Evolutionary conservation across 2,329 filamentous ascomycete species (phyloP).

Genomic region (Fusarium camptoceras): DNA sequence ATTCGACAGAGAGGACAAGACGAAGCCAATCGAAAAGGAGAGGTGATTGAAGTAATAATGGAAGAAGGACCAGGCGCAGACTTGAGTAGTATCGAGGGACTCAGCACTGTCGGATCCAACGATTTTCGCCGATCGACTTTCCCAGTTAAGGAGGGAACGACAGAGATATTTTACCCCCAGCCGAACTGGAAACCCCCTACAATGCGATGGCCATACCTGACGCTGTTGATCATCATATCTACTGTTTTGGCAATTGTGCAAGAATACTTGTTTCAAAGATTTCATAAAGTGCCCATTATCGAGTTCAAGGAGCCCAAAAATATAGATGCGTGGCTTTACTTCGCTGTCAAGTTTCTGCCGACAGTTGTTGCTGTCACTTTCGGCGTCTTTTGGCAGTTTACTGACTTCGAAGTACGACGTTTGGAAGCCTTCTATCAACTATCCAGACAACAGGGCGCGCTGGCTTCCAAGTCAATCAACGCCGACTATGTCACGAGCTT

Average conservation of each 20-base stretch:
- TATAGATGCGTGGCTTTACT: slow-evolving; percentile 65
- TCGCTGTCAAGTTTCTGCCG: slow-evolving; percentile 72
- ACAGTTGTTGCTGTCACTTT: slow-evolving; percentile 71
- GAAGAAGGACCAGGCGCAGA: slow-evolving; percentile 59
- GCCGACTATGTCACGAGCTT: slow-evolving; percentile 79
- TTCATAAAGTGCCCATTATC: slow-evolving; percentile 58
- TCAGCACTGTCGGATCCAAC: slow-evolving; percentile 46
- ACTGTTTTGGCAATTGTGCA: slow-evolving; percentile 62
- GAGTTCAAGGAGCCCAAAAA: slow-evolving; percentile 63
- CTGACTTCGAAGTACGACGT: slow-evolving; percentile 74
- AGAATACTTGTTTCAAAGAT: slow-evolving; percentile 67
- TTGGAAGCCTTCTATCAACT: slow-evolving; percentile 75
- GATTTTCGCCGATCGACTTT: slow-evolving; percentile 55
- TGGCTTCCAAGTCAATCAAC: slow-evolving; percentile 75
- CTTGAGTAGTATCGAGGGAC: slow-evolving; percentile 63
- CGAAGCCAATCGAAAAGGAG: slow-evolving; percentile 69
- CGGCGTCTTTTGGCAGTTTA: slow-evolving; percentile 74
- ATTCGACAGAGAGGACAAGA: slow-evolving; percentile 65
- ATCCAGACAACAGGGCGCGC: slow-evolving; percentile 68
- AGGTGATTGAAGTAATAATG: slow-evolving; percentile 70
- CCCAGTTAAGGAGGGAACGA: slow-evolving; percentile 51
- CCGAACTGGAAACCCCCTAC: slow-evolving; percentile 75
- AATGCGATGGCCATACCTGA: slow-evolving; percentile 72
- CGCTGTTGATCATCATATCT: slow-evolving; percentile 65
- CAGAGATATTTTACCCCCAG: slow-evolving; percentile 69